Evolutionary conservation across 768 basidiomycete species (phyloP), one percentile per base, ranked within the genome.

Genomic region (Krasilnikovozyma curviuscula): DNA sequence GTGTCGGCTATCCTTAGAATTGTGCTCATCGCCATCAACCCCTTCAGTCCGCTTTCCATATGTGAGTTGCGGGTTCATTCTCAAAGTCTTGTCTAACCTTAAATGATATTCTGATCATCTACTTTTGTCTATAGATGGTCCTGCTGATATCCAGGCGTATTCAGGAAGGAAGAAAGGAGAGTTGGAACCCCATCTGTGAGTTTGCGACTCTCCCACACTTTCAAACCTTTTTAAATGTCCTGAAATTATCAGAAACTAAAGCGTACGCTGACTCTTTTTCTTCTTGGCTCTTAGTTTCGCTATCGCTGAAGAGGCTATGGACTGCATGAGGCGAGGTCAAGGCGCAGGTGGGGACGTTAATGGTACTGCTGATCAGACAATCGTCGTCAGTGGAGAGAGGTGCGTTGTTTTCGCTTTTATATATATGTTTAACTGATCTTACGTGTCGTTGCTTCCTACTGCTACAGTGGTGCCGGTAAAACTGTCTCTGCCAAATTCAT

Each of bases 401-500:
- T 89, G 59, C 54, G 71, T 65, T 12, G 27, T 24, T 38, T 46
- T 28, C 25, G 18, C 33, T 41, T 5, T n/a, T n/a, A n/a, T n/a
- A n/a, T n/a, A n/a, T n/a, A n/a, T n/a, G n/a, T n/a, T n/a, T n/a
- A n/a, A n/a, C n/a, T n/a, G n/a, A n/a, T n/a, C n/a, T n/a, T n/a
- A n/a, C n/a, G n/a, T n/a, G n/a, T 5, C 13, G n/a, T 18, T 2
- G 3, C 2, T 29, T 8, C 31, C 25, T 6, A 19, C 12, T 7
- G 9, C 44, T 16, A 27, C 51, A 93, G 88, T 74, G 93, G 93
- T 67, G 93, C 93, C 46, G 93, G 93, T 48, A 98, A 98, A 71
- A 98, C 93, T 0, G 93, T 97, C 67, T 91, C 86, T 44, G 91
- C 93, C 44, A 97, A 98, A 70, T 88, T 88, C 69, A 98, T 98